Base-by-base conservation (phyloP, 2,329 filamentous ascomycete genomes). In the Diaporthe citriasiana region DNA sequence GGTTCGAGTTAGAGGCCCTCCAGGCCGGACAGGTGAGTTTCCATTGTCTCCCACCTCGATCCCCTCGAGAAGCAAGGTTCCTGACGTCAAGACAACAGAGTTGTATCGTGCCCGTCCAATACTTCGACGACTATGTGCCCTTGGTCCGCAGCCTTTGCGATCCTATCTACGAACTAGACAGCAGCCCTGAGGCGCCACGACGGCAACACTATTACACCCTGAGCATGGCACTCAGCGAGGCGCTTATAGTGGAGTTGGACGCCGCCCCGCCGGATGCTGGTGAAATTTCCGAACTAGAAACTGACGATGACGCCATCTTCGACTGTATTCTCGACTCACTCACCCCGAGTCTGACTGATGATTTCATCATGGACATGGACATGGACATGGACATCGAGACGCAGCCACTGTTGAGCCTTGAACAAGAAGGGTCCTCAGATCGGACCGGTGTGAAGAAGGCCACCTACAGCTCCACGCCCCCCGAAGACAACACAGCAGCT, bases 1-100 rank as follows among this genome's bases (percentile, higher is more conserved):
- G 84, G 59, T 79, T 89, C 1, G 89, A 90, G 78, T 79, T 90
- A 25, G 87, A 89, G 73, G 77, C 89, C 6, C 82, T 90, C 68
- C 83, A 86, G 71, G 84, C 83, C 17, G 88, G 88, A 76, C 89
- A 86, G 83, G 88, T 89, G 78, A 78, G 83, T 42, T 10, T 19
- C 73, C n/a, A n/a, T 22, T 33, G 35, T 25, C 33, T 38, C 15
- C 25, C 22, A 42, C 22, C n/a, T 25, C 13, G 7, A 4, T 22
- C 3, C 4, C 12, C 9, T 17, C 25, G 63, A 53, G 15, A 30
- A 33, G 2, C 2, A 19, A 66, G n/a, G 33, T 40, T 27, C 8
- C 71, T 75, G 40, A 75, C 50, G 4, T 40, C 73, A 30, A 47
- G 13, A 42, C 63, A 73, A 56, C 60, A 88, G 87, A 81, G 79